A percentile compares a stretch with the other conserved stretches of the same genome.
Conservation (phyloP, 345 rosid species). For the Arabis hirsuta region DNA sequence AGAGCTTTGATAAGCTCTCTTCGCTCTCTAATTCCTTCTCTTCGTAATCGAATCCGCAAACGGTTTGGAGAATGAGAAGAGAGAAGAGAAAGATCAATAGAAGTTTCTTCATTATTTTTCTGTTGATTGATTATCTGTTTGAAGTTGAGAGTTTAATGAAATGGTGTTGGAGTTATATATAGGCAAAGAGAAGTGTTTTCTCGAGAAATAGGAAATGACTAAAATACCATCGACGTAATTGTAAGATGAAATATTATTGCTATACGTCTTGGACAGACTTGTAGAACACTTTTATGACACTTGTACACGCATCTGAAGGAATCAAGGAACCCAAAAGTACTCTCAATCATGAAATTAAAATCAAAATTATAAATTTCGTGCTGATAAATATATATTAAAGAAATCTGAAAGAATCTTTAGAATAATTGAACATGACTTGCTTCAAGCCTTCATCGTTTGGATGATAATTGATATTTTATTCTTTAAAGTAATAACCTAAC, state of each 20-base stretch:
- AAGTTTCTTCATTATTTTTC: constrained; percentile 41
- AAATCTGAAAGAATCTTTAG: constrained; percentile 2
- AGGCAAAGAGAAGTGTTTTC: neutral
- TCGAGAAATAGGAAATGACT: constrained; percentile 18
- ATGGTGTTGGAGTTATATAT: constrained; percentile 30
- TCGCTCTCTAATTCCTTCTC: constrained; percentile 68
- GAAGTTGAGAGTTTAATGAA: constrained; percentile 24
- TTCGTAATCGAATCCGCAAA: constrained; percentile 61
- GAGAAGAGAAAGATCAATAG: constrained; percentile 46
- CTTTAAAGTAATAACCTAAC: neutral
- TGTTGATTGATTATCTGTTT: constrained; percentile 17
- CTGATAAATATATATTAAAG: neutral
- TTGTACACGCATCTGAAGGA: constrained; percentile 32
- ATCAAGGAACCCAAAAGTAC: constrained; percentile 21
- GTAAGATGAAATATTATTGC: neutral
- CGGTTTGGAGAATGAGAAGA: constrained; percentile 48
- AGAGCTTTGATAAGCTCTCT: constrained; percentile 67
- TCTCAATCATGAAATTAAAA: too few relatives aligned
- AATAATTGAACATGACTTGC: neutral
- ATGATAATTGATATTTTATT: neutral
- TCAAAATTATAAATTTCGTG: too few relatives aligned
- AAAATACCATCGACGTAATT: constrained; percentile 21
- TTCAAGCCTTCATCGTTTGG: neutral
- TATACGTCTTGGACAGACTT: constrained; percentile 37
- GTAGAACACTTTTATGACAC: constrained; percentile 33